Base-by-base conservation (phyloP, 805 yeast species). In the Yarrowia yakushimensis region DNA sequence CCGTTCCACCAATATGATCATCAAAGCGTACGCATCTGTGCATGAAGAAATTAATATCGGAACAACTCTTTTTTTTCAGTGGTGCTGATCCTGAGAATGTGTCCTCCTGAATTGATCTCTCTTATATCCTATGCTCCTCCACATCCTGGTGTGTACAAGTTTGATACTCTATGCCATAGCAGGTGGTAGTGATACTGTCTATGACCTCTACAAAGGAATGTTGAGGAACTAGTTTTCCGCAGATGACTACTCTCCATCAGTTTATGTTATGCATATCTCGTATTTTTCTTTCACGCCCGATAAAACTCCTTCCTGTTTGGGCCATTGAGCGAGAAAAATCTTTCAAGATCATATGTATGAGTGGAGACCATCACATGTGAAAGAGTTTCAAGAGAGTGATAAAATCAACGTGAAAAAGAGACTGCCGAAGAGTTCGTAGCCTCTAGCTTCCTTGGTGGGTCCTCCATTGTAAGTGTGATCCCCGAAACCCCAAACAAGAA, bases 21-120 rank as follows among this genome's bases (percentile, higher is more conserved):
- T n/a, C n/a, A n/a, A n/a, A n/a, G 27, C 2, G 3, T 22, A 22
- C 34, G n/a, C 20, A 25, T n/a, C 17, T 2, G 23, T 43, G 50
- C 50, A 43, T 43, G 48, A 43, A 10, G 18, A 43, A 42, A 43
- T 17, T 34, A 43, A 43, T 43, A 5, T 43, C 50, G 50, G 34
- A 28, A 27, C 33, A 43, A 43, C 50, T 43, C 33, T 27, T 17
- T 18, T 15, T 15, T 10, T 12, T 3, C 18, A 5, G 3, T n/a
- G 39, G 17, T 9, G 13, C 12, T 9, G 2, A 1, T 34, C 10
- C 17, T 13, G 23, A 8, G 8, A 22, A 22, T 9, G 28, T 13
- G 28, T 12, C 13, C 27, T 39, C 6, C n/a, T n/a, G n/a, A n/a
- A 23, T 22, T 20, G 15, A 10, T n/a, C 48, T 3, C 15, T n/a